Evolutionary conservation across 1,284 basidiomycete species (phyloP), one percentile per base, ranked within the genome.

Genomic region (Pholiota adiposa): DNA sequence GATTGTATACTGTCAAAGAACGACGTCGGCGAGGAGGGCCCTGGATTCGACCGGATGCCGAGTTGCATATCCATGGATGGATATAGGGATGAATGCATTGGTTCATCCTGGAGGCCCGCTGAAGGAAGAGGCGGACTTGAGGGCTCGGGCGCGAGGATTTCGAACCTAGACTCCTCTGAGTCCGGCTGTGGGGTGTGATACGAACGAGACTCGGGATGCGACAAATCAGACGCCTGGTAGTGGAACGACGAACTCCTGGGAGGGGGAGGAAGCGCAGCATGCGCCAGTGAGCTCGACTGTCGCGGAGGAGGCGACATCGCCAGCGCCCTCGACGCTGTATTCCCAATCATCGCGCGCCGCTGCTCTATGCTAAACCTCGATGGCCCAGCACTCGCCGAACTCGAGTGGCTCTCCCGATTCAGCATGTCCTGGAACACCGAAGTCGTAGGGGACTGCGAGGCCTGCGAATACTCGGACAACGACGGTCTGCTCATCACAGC

Each of bases 1-100:
- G 79, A 75, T 66, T 90, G 86, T 54, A 92, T 84, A 61, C 76
- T 82, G 72, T 92, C 89, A 71, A 92, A 92, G 77, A 92, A 92
- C 44, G 83, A 84, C 27, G 85, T 82, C 0, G 87, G 83, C 9
- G 87, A 84, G 9, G 84, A 79, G 27, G 84, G 83, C n/a, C 83
- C 81, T 61, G 83, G 85, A 40, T 82, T 84, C 62, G 56, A 69
- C n/a, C 21, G 69, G 25, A 54, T 52, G 6, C 11, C 12, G 6
- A n/a, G 7, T 16, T 27, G 8, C 3, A 27, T 11, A 27, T 46
- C 44, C 44, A 27, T 11, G 16, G 44, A 27, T 16, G 44, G 27
- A 46, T 46, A 46, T 27, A 16, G 8, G 12, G 23, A 23, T 46
- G 44, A 46, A 33, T 27, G 48, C 43, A 40, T 46, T 53, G 55